These are phyloP conservation scores for Schizochytrium sp. DNA, from an alignment of 108 stramenopile species.

Conservation along the genomic window DNA sequence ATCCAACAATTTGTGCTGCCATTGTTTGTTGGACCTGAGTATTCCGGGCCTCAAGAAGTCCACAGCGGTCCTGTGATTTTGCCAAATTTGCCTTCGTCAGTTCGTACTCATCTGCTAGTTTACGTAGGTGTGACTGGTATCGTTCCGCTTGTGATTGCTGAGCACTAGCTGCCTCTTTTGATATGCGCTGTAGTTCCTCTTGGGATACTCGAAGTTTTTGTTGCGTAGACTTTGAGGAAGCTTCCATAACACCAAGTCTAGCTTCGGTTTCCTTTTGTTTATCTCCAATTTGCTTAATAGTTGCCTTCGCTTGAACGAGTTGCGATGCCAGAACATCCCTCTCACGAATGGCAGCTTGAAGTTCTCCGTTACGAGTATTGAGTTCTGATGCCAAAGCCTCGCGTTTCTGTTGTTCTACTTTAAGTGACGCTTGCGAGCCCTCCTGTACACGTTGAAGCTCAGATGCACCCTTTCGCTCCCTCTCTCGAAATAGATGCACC, in stretches of 20 bases:
- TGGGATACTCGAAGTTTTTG: slow-evolving; percentile 1
- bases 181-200: not conserved
- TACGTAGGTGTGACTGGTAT: not conserved
- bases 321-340: not conserved
- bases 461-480: not conserved
- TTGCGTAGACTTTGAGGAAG: not conserved
- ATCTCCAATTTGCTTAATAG: not conserved
- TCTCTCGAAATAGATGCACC: not conserved
- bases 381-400: not conserved
- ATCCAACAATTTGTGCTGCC: not conserved
- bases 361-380: not conserved
- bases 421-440: not conserved
- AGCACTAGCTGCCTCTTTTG: not conserved
- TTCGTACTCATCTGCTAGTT: not conserved
- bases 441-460: slow-evolving; percentile 23
- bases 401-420: not conserved
- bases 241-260: not conserved
- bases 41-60: not conserved
- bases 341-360: not conserved
- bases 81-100: not conserved
- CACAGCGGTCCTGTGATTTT: not conserved
- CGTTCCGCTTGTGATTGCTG: not conserved
- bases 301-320: not conserved
- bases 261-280: not conserved
- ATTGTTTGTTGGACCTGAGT: slow-evolving; percentile 15